Evolutionary conservation across 1,139 yeast species (phyloP).

Genomic region (Scheffersomyces illinoinensis): DNA sequence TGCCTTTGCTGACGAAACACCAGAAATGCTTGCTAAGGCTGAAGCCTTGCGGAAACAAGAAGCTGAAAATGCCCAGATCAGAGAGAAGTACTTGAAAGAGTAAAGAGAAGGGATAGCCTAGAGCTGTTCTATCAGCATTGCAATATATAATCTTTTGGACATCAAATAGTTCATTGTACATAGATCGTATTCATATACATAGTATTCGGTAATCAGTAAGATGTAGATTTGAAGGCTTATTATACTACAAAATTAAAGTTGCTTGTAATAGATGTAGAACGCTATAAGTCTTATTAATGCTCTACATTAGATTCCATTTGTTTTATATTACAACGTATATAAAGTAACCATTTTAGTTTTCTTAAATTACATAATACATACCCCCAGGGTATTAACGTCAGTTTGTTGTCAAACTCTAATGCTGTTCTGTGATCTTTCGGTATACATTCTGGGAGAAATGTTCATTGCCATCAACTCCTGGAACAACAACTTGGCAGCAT

Average conservation of each 20-base stretch:
- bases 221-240: not conserved
- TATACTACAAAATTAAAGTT: no score
- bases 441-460: slow-evolving; percentile 82
- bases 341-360: slow-evolving; percentile 2
- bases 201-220: not conserved
- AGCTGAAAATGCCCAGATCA: slow-evolving; percentile 31
- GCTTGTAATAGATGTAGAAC: no score
- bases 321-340: slow-evolving; percentile 6
- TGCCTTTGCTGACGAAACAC: slow-evolving; percentile 83
- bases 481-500: slow-evolving; percentile 94
- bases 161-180: not conserved
- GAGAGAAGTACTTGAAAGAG: slow-evolving; percentile 34
- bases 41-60: slow-evolving; percentile 41
- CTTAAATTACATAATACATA: slow-evolving; percentile 1
- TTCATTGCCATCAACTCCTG: slow-evolving; percentile 99
- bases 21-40: slow-evolving; percentile 46
- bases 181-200: not conserved
- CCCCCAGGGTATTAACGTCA: slow-evolving; percentile 8
- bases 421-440: slow-evolving; percentile 55
- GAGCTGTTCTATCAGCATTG: not conserved
- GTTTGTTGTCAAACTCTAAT: slow-evolving; percentile 32
- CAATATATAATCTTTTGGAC: not conserved
- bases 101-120: slow-evolving; percentile 5
- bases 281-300: not conserved
- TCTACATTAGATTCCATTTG: not conserved